Conservation (phyloP, 2,329 filamentous ascomycete genomes). For the Ophiocordyceps camponoti-leonardi region DNA sequence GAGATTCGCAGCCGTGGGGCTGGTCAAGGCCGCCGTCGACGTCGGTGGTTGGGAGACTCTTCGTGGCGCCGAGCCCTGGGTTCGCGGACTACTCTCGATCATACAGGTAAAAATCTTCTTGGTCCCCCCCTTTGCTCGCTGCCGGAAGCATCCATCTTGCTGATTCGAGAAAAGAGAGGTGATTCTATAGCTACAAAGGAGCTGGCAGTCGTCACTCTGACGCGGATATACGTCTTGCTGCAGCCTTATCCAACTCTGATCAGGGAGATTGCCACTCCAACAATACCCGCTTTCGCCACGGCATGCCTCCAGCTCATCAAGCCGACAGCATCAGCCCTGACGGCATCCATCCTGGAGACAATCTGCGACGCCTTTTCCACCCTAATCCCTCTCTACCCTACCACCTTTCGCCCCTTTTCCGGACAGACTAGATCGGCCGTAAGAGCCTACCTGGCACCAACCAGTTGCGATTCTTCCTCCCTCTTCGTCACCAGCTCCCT, state of each 20-base stretch:
- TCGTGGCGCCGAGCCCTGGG: conserved; percentile 57
- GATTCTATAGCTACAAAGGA: conserved; percentile 62
- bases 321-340: conserved; percentile 14
- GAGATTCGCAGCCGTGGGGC: conserved; percentile 58
- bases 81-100: conserved; percentile 56
- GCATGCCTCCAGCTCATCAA: conserved; percentile 53
- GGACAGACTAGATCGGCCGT: conserved; percentile 48
- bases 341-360: conserved; percentile 38
- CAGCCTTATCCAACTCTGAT: conserved; percentile 70
- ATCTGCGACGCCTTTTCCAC: conserved; percentile 55
- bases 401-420: conserved; percentile 63
- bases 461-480: conserved; percentile 27
- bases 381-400: conserved; percentile 64
- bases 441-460: conserved; percentile 45
- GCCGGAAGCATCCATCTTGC: neutral
- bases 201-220: conserved; percentile 58
- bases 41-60: conserved; percentile 73
- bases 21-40: conserved; percentile 70
- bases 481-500: conserved; percentile 32
- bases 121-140: neutral
- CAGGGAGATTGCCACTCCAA: conserved; percentile 76
- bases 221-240: conserved; percentile 68
- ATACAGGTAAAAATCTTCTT: conserved; percentile 38
- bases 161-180: conserved; percentile 39
- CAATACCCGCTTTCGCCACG: conserved; percentile 55